Conservation (phyloP, 2,329 filamentous ascomycete genomes). For the Juglanconis oblonga region DNA sequence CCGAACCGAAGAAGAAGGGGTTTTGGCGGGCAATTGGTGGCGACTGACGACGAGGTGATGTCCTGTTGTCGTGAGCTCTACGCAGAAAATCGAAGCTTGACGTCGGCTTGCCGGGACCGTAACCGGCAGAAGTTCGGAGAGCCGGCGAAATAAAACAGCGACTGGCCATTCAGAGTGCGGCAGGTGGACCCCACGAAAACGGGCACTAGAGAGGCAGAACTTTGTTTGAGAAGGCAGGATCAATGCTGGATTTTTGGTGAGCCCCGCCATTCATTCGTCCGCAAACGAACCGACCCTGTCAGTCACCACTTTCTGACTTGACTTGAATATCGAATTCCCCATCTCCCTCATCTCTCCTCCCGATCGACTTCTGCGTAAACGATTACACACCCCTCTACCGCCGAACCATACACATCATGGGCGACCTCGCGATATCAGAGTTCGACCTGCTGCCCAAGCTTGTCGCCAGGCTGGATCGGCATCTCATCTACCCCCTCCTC, state of each 20-base stretch:
- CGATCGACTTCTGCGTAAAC: background rate
- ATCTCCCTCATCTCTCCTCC: background rate
- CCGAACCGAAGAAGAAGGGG: background rate
- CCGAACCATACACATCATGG: conserved; percentile 10
- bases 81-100: background rate
- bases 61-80: background rate
- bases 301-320: background rate
- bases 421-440: conserved; percentile 23
- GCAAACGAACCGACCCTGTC: background rate
- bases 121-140: conserved; percentile 7
- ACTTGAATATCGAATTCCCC: background rate
- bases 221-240: conserved; percentile 2
- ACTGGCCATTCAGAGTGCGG: conserved; percentile 2
- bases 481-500: conserved; percentile 93
- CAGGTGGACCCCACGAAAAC: conserved; percentile 18
- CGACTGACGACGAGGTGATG: background rate
- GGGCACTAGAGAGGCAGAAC: conserved; percentile 1
- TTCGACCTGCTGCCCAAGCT: conserved; percentile 73
- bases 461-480: conserved; percentile 88
- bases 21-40: background rate
- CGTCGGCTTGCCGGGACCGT: conserved; percentile 6
- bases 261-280: conserved; percentile 13
- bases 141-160: conserved; percentile 15
- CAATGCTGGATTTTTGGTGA: conserved; percentile 18
- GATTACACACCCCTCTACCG: background rate